phyloP scores from a whole-genome alignment of 192 early-diverging fungal species.

The Coemansia sp. region DNA sequence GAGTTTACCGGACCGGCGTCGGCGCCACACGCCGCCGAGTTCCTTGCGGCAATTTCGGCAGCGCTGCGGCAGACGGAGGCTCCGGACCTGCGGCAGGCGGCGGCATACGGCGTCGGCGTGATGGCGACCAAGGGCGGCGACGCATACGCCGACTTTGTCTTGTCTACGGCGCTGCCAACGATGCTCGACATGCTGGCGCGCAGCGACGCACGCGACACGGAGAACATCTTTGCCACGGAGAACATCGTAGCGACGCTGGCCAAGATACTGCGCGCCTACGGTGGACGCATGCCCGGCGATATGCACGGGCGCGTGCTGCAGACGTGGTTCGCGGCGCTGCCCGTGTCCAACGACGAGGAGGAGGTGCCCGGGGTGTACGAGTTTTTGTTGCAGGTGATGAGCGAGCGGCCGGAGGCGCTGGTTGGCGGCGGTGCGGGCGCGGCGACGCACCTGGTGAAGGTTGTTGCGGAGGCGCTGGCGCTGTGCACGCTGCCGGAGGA shows the following conservation, averaged over 20 bases:
- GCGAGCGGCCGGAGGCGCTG: constrained; percentile 44
- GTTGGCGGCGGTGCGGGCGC: constrained; percentile 17
- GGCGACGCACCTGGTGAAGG: constrained; percentile 40
- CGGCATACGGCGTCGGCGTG: constrained; percentile 92
- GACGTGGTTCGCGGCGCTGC: constrained; percentile 78
- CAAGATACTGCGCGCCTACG: constrained; percentile 78
- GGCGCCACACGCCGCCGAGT: constrained; percentile 63
- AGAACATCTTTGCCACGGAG: constrained; percentile 86
- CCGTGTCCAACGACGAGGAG: constrained; percentile 84
- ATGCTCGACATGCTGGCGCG: constrained; percentile 70
- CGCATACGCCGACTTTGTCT: constrained; percentile 70
- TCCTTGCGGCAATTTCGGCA: constrained; percentile 26
- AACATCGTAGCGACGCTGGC: constrained; percentile 90
- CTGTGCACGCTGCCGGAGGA: constrained; percentile 21
- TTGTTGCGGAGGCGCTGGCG: constrained; percentile 33
- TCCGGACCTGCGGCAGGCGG: constrained; percentile 86
- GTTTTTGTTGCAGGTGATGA: constrained; percentile 70
- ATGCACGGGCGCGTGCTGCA: constrained; percentile 56
- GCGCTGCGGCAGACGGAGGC: constrained; percentile 41
- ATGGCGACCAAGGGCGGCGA: constrained; percentile 86
- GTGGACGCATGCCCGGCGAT: constrained; percentile 55
- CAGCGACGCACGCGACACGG: constrained; percentile 62
- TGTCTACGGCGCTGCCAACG: constrained; percentile 65
- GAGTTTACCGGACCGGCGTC: constrained; percentile 81
- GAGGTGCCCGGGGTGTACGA: constrained; percentile 78